Percentiles rank a stretch among this genome's conserved stretches.
These are phyloP conservation scores for Mycena albidolilacea DNA, from an alignment of 768 basidiomycete genomes.

Conservation along the genomic window DNA sequence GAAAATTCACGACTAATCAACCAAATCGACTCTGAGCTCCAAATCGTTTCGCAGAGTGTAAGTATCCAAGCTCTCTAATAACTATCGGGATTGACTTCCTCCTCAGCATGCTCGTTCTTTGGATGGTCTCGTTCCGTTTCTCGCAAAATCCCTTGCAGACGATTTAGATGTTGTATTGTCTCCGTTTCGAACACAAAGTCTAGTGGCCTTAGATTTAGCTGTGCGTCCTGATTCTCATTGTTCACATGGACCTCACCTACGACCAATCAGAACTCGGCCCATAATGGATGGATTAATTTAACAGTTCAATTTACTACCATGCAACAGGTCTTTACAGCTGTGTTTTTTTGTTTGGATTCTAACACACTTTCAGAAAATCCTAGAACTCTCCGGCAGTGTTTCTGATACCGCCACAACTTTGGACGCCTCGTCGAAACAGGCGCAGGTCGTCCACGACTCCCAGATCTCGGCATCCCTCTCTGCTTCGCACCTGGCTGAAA, in stretches of 20 bases:
- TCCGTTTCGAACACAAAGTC: conserved; percentile 31
- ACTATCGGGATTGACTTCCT: neutral
- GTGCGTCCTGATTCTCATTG: conserved; percentile 10
- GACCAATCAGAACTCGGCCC: conserved; percentile 47
- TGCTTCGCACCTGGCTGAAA: conserved; percentile 52
- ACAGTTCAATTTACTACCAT: conserved; percentile 44
- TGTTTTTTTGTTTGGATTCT: neutral
- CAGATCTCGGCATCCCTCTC: conserved; percentile 56
- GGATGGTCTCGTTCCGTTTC: conserved; percentile 22
- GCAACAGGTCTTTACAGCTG: conserved; percentile 46
- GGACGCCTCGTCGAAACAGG: conserved; percentile 48
- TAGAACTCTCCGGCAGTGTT: conserved; percentile 41
- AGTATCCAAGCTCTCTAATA: neutral
- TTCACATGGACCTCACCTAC: neutral
- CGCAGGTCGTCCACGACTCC: conserved; percentile 48
- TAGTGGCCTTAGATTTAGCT: conserved; percentile 23
- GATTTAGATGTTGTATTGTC: conserved; percentile 27
- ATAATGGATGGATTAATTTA: conserved; percentile 46
- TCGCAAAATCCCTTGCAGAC: conserved; percentile 22
- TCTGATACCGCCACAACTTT: conserved; percentile 47
- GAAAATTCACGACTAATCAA: conserved; percentile 28
- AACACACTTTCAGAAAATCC: conserved; percentile 40
- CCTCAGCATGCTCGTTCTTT: conserved; percentile 39
- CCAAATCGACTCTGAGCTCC: conserved; percentile 27
- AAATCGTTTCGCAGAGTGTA: conserved; percentile 36